These are phyloP conservation scores for Adiantum capillusveneris DNA, from an alignment of 75 land plant species.

Conservation along the genomic window DNA sequence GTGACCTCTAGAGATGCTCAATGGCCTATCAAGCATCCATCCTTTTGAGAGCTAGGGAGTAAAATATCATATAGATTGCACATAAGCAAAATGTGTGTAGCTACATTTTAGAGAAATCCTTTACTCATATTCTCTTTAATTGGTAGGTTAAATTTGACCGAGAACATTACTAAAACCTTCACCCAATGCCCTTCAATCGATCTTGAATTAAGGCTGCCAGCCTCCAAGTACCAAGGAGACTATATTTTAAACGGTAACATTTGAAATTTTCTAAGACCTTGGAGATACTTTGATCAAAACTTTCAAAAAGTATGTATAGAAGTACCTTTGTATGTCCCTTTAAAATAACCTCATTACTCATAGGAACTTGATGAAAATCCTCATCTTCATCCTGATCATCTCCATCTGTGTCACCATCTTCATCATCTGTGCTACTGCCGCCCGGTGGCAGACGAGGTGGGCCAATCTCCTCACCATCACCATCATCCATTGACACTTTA, in stretches of 20 bases:
- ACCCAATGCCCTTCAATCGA: not conserved
- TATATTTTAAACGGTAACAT: too few species aligned
- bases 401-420: conserved; percentile 24
- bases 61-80: too few species aligned
- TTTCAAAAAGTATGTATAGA: conserved; percentile 4
- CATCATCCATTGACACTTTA: conserved; percentile 3
- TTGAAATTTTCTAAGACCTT: not conserved
- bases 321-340: conserved; percentile 92
- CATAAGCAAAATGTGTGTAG: too few species aligned
- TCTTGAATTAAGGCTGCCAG: not conserved
- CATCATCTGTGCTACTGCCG: conserved; percentile 5
- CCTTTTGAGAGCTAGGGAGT: too few species aligned
- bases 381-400: conserved; percentile 30
- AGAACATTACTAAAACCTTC: not conserved
- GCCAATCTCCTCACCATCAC: conserved; percentile 18
- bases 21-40: too few species aligned
- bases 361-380: conserved; percentile 52
- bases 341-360: conserved; percentile 86
- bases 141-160: not conserved
- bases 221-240: not conserved
- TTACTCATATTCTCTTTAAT: too few species aligned
- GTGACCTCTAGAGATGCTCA: too few species aligned
- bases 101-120: too few species aligned
- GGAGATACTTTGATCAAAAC: not conserved
- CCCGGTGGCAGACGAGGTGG: conserved; percentile 24